phyloP scores from a whole-genome alignment of 1,284 basidiomycete species.

The Papiliotrema flavescens region DNA sequence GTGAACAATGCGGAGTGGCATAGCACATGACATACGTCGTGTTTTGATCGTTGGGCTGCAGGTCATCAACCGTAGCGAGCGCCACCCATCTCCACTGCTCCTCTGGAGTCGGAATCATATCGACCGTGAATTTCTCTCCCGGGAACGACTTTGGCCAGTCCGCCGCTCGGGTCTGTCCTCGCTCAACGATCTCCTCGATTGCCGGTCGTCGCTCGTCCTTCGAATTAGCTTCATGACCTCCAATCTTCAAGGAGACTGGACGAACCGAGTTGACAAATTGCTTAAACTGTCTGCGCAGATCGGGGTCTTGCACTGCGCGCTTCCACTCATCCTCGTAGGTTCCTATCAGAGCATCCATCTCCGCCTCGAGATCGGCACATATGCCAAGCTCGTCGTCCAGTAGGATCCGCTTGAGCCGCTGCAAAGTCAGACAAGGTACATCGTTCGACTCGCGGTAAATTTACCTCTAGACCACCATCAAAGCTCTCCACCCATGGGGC shows the following conservation, averaged over 20 bases:
- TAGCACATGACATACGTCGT: conserved; percentile 39
- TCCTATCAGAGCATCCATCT: conserved; percentile 64
- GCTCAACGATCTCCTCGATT: conserved; percentile 60
- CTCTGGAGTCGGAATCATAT: conserved; percentile 47
- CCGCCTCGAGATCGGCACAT: conserved; percentile 65
- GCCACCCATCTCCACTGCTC: conserved; percentile 61
- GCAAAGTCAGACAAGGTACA: not conserved
- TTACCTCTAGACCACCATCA: conserved; percentile 62
- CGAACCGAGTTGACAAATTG: conserved; percentile 65
- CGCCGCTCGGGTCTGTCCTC: conserved; percentile 64
- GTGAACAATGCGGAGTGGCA: not conserved
- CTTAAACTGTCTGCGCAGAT: conserved; percentile 58
- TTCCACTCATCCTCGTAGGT: conserved; percentile 73
- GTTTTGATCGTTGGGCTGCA: conserved; percentile 54
- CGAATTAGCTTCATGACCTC: not conserved
- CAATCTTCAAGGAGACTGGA: not conserved
- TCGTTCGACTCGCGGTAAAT: not conserved
- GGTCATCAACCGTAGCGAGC: conserved; percentile 56
- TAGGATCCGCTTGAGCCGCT: conserved; percentile 62
- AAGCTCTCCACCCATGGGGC: conserved; percentile 71
- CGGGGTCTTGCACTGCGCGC: conserved; percentile 59
- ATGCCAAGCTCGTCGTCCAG: conserved; percentile 74
- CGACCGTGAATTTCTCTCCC: conserved; percentile 17
- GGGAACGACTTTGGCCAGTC: conserved; percentile 62
- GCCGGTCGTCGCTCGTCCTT: conserved; percentile 54